A percentile compares a stretch with the other conserved stretches of the same genome.
Conservation (phyloP, 148 eudicot species). For the Salicornia ramosissima region DNA sequence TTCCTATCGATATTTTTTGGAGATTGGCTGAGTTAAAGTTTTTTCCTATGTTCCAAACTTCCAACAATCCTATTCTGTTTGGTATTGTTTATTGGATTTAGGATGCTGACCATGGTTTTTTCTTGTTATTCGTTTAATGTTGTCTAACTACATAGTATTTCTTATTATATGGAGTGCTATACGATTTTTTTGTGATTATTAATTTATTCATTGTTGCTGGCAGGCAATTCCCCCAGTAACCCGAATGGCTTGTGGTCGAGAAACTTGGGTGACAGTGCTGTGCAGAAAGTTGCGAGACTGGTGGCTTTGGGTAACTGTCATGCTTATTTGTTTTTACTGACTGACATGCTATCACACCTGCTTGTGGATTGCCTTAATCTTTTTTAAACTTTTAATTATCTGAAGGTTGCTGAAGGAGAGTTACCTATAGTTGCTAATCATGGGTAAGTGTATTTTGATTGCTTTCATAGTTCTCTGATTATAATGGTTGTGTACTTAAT, state of each 20-base stretch:
- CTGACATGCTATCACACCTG: conserved; percentile 4
- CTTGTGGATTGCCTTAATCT: conserved; percentile 19
- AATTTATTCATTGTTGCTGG: conserved; percentile 13
- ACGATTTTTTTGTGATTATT: not conserved
- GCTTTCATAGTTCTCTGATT: conserved; percentile 11
- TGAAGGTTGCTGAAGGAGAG: conserved; percentile 97
- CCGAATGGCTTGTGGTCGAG: conserved; percentile 81
- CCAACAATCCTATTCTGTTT: not conserved
- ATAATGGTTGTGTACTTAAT: conserved; percentile 17
- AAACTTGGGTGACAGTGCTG: conserved; percentile 92
- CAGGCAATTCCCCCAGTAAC: conserved; percentile 95
- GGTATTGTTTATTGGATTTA: not conserved
- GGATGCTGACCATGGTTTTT: not conserved
- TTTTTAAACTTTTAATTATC: conserved; percentile 15
- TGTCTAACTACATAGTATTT: not conserved
- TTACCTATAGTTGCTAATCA: conserved; percentile 85
- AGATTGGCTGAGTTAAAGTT: too few species aligned
- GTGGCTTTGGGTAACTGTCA: conserved; percentile 92
- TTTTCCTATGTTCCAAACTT: too few species aligned
- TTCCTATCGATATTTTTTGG: too few species aligned
- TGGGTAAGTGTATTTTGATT: conserved; percentile 50
- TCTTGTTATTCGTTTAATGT: not conserved
- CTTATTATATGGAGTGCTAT: not conserved
- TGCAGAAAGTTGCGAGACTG: conserved; percentile 97
- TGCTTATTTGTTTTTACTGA: conserved; percentile 7